A percentile compares a stretch with the other conserved stretches of the same genome.
Evolutionary conservation across 2,329 filamentous ascomycete genomes (phyloP).

Genomic region (Cercospora beticola): DNA sequence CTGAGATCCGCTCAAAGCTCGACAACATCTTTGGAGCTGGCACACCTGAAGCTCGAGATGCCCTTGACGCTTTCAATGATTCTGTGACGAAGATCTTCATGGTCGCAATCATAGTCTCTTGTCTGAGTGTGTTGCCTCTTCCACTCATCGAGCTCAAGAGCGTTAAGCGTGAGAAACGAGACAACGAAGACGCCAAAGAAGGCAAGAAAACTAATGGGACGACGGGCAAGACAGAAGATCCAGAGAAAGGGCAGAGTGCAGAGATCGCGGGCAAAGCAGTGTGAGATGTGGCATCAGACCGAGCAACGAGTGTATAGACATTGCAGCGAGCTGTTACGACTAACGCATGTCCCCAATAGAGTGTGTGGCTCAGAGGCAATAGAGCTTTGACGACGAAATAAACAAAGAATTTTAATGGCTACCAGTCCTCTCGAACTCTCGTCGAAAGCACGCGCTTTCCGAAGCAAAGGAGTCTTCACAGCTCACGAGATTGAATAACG

Average conservation of each 20-base stretch:
- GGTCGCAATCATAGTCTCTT: constrained; percentile 11
- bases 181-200: constrained; percentile 10
- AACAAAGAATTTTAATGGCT: background rate
- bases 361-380: background rate
- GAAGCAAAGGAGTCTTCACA: background rate
- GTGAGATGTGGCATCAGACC: background rate
- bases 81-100: constrained; percentile 13
- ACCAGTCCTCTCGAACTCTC: background rate
- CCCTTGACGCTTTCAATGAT: constrained; percentile 5
- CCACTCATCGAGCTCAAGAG: constrained; percentile 20
- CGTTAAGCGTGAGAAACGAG: constrained; percentile 37
- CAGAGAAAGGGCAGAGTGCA: background rate
- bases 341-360: background rate
- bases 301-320: background rate
- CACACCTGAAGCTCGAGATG: background rate
- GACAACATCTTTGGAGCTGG: constrained; percentile 7
- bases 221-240: background rate
- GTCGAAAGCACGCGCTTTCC: background rate
- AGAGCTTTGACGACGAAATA: background rate
- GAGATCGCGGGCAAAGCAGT: background rate
- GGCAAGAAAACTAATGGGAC: background rate
- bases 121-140: constrained; percentile 12
- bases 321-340: background rate
- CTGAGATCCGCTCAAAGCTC: constrained; percentile 1
- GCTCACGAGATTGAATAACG: background rate